Percentiles rank a stretch among this genome's conserved stretches.
Evolutionary conservation across 163 green algal genomes (phyloP).

Genomic region (Chloromonas sp.): DNA sequence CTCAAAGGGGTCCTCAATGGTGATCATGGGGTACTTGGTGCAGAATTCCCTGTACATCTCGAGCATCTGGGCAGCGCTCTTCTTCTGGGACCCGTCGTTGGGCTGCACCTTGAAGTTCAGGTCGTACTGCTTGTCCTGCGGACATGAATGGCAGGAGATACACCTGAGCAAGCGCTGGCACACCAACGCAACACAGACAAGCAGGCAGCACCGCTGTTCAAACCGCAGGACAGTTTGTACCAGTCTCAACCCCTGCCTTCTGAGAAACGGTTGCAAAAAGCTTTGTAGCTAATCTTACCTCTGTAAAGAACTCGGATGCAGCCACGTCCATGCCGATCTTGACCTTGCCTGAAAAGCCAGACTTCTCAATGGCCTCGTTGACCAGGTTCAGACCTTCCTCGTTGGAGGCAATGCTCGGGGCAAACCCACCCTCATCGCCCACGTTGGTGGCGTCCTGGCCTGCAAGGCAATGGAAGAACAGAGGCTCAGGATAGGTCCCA

Average conservation of each 20-base stretch:
- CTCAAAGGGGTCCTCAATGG: conserved; percentile 99
- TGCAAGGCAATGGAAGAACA: conserved; percentile 6
- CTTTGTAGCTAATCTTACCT: conserved; percentile 17
- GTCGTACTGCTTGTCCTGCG: conserved; percentile 91
- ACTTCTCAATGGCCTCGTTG: conserved; percentile 88
- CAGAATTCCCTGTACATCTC: conserved; percentile 90
- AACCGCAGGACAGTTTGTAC: too few relatives aligned
- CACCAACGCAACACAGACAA: too few relatives aligned
- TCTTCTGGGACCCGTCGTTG: conserved; percentile 88
- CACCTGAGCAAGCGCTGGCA: too few relatives aligned
- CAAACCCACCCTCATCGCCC: conserved; percentile 98
- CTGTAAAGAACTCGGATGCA: conserved; percentile 90
- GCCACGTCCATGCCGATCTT: conserved; percentile 99
- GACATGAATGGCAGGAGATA: too few relatives aligned
- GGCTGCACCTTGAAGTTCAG: conserved; percentile 95
- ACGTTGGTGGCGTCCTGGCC: conserved; percentile 95
- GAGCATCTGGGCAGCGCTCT: conserved; percentile 71
- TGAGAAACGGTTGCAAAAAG: too few relatives aligned
- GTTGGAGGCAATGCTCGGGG: conserved; percentile 90
- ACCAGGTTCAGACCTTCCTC: conserved; percentile 94
- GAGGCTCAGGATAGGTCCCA: background rate
- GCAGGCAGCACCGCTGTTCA: too few relatives aligned
- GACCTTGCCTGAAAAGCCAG: conserved; percentile 77
- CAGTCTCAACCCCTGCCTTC: too few relatives aligned
- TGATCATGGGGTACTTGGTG: conserved; percentile 90